Percentiles rank a stretch among this genome's conserved stretches.
These are phyloP conservation scores for Penicillium sp. DNA, from an alignment of 2,329 filamentous ascomycete genomes.

Conservation along the genomic window DNA sequence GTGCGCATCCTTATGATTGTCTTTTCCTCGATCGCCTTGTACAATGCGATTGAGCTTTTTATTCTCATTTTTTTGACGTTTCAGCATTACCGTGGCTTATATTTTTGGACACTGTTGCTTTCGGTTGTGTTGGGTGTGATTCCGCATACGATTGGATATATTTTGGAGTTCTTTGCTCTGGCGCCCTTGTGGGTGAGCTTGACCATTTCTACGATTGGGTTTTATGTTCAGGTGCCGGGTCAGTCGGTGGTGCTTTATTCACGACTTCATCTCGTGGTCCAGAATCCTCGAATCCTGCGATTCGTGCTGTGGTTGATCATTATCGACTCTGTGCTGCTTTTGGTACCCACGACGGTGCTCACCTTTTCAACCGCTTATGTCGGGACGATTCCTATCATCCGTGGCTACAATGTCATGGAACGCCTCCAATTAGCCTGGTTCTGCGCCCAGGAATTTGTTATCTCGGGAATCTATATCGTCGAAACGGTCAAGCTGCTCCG, in stretches of 20 bases:
- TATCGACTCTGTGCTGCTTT: slow-evolving; percentile 55
- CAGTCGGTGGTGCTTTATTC: slow-evolving; percentile 67
- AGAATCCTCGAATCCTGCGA: slow-evolving; percentile 52
- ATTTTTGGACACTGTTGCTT: slow-evolving; percentile 48
- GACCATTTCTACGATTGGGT: slow-evolving; percentile 55
- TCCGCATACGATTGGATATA: slow-evolving; percentile 44
- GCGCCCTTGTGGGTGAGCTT: slow-evolving; percentile 42
- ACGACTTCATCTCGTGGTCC: slow-evolving; percentile 62
- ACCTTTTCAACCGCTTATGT: slow-evolving; percentile 50
- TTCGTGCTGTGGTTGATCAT: slow-evolving; percentile 62
- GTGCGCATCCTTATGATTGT: slow-evolving; percentile 38
- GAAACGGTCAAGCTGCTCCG: slow-evolving; percentile 54
- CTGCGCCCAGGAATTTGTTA: slow-evolving; percentile 49
- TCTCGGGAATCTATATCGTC: slow-evolving; percentile 57
- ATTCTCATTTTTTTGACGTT: slow-evolving; percentile 45
- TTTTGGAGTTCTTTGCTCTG: slow-evolving; percentile 44
- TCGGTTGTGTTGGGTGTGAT: slow-evolving; percentile 43
- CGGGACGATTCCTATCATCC: slow-evolving; percentile 28
- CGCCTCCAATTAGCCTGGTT: slow-evolving; percentile 49
- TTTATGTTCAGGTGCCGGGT: slow-evolving; percentile 64
- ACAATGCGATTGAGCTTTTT: slow-evolving; percentile 53
- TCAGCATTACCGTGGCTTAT: slow-evolving; percentile 41
- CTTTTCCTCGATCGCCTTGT: slow-evolving; percentile 46
- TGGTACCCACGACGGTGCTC: slow-evolving; percentile 59
- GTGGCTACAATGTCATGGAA: slow-evolving; percentile 51